Base-by-base conservation (phyloP, 108 stramenopile genomes). In the Discostella pseudostelligera region DNA sequence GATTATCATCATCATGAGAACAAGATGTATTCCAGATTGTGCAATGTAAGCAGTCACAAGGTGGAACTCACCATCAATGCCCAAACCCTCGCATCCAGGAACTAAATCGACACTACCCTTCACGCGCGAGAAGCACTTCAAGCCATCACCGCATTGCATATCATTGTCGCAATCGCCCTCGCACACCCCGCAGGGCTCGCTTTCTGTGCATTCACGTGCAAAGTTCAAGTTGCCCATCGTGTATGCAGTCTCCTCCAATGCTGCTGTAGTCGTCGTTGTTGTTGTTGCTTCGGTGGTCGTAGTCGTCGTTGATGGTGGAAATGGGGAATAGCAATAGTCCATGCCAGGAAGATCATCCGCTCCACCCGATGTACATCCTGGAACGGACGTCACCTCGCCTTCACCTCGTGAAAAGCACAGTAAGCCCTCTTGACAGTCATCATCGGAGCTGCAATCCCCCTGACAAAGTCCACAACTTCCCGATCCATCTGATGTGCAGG, bases 401-500 rank as follows among this genome's bases (percentile, higher is more conserved):
- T 35, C 32, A 0, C 63, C 57, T 16, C 76, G 45, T 0, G 76
- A 77, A 37, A 77, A 78, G 39, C 77, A 78, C 58, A 61, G 26
- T 10, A 78, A 60, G 40, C 67, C 72, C 19, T 44, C 45, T 20
- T 20, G 36, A 22, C 77, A 78, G 47, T 78, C 77, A 4, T 35
- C 53, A 69, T 78, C 67, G 25, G 65, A 68, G 28, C 68, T 49
- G 64, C 77, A 78, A 36, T 78, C 77, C 13, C 77, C 77, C 58
- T 78, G 56, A 19, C 77, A 78, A 24, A 68, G 29, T 26, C 67
- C 67, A 25, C 77, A 78, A 32, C 45, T 48, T n/a, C 68, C 68
- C 12, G 54, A 35, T 22, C 45, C 56, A 45, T 64, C 48, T 12
- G 61, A 32, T 0, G 54, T 22, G 43, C 66, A 65, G 32, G 47